Percentiles rank a stretch among this genome's conserved stretches.
These are phyloP conservation scores for Chionographis japonica DNA, from an alignment of 106 monocot genomes.

Conservation along the genomic window DNA sequence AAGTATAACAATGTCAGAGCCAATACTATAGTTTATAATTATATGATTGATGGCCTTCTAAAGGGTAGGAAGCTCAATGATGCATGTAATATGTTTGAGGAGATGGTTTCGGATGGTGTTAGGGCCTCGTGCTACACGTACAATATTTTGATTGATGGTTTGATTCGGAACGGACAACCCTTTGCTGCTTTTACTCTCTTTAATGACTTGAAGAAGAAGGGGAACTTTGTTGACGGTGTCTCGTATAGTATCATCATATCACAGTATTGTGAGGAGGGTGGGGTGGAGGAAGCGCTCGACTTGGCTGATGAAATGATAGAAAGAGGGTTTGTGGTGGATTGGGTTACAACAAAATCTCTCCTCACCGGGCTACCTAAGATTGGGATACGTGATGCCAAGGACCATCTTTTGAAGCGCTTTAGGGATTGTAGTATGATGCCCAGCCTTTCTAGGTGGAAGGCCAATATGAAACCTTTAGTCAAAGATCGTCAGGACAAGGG, in stretches of 20 bases:
- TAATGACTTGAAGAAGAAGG: conserved; percentile 78
- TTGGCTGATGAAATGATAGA: conserved; percentile 89
- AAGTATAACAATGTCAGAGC: conserved; percentile 30
- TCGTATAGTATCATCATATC: conserved; percentile 69
- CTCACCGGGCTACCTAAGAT: conserved; percentile 60
- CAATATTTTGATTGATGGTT: conserved; percentile 86
- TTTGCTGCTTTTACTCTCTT: conserved; percentile 64
- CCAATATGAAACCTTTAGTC: conserved; percentile 50
- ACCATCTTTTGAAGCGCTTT: conserved; percentile 61
- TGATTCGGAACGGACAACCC: conserved; percentile 58
- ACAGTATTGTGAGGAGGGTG: conserved; percentile 63
- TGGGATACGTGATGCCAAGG: conserved; percentile 60
- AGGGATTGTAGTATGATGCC: conserved; percentile 53
- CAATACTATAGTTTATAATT: conserved; percentile 64
- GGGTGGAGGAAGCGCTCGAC: conserved; percentile 57
- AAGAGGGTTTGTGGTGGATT: conserved; percentile 78
- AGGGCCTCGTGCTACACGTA: conserved; percentile 52
- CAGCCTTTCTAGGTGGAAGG: conserved; percentile 63
- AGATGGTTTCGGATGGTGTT: conserved; percentile 73
- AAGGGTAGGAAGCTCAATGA: conserved; percentile 71
- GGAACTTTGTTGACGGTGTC: conserved; percentile 67
- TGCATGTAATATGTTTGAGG: conserved; percentile 77
- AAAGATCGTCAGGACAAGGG: conserved; percentile 52
- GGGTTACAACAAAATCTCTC: conserved; percentile 67
- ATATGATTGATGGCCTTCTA: conserved; percentile 68